Conservation (phyloP, 257 asterid species). For the Primulina huaijiensis region DNA sequence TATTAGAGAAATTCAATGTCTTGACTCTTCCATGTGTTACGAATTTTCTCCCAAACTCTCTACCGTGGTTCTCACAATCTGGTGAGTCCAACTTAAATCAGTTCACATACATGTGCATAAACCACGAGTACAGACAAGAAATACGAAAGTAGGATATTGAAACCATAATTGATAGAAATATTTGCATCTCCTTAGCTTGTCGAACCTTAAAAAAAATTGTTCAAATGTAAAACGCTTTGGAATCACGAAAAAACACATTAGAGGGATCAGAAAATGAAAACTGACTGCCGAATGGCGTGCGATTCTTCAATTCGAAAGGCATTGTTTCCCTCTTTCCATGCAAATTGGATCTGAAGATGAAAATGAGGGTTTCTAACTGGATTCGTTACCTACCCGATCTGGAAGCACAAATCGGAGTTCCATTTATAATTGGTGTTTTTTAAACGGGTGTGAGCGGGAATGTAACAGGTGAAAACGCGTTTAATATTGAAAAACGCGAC, state of each 20-base stretch:
- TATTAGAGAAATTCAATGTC: too few relatives aligned
- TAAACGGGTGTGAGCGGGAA: slow-evolving; percentile 37
- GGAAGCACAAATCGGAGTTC: slow-evolving; percentile 12
- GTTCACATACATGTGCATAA: slow-evolving; percentile 1
- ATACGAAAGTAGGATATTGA: neutral
- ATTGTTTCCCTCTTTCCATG: slow-evolving; percentile 16
- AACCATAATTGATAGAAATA: slow-evolving; percentile 23
- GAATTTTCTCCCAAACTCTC: slow-evolving; percentile 1
- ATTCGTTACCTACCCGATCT: neutral
- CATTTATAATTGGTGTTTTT: slow-evolving; percentile 12
- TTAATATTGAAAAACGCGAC: neutral
- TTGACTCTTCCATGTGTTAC: too few relatives aligned
- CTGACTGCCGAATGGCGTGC: slow-evolving; percentile 32
- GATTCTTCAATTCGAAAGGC: slow-evolving; percentile 32
- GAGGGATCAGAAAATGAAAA: neutral
- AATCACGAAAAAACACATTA: neutral
- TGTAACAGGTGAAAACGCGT: slow-evolving; percentile 32
- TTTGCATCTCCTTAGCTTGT: neutral
- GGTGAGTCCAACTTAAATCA: slow-evolving; percentile 2
- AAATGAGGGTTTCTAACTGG: slow-evolving; percentile 14
- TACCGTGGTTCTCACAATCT: slow-evolving; percentile 3
- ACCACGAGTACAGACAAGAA: slow-evolving; percentile 11
- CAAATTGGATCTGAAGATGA: slow-evolving; percentile 9
- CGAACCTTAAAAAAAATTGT: slow-evolving; percentile 1
- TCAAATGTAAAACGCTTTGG: neutral